Evolutionary conservation across 2,329 filamentous ascomycete genomes (phyloP).

Genomic region (Fusarium subglutinans): DNA sequence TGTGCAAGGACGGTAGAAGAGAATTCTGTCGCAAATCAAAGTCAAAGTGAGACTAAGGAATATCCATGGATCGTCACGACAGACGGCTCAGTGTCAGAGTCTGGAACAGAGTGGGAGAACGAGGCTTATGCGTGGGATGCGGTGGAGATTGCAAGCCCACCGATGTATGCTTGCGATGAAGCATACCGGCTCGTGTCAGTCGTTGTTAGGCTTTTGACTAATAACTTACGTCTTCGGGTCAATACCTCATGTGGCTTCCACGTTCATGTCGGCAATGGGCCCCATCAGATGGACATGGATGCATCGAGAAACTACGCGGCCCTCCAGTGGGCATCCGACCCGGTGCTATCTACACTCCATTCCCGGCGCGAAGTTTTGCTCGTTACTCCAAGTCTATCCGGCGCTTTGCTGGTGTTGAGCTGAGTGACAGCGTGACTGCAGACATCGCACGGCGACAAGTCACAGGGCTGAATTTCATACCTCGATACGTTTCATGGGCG

Average conservation of each 20-base stretch:
- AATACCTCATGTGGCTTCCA: slow-evolving; percentile 49
- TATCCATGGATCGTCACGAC: slow-evolving; percentile 12
- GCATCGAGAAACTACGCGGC: slow-evolving; percentile 45
- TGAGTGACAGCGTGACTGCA: slow-evolving; percentile 9
- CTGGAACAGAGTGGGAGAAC: neutral
- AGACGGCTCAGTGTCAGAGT: slow-evolving; percentile 9
- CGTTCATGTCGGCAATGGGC: slow-evolving; percentile 51
- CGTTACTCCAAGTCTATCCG: slow-evolving; percentile 16
- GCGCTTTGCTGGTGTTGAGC: neutral
- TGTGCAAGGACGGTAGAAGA: neutral
- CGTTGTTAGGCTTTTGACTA: slow-evolving; percentile 47
- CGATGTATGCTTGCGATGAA: slow-evolving; percentile 44
- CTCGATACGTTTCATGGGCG: slow-evolving; percentile 34
- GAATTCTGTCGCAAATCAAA: neutral
- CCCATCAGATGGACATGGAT: slow-evolving; percentile 41
- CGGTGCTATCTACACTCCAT: slow-evolving; percentile 49
- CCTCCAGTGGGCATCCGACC: slow-evolving; percentile 50
- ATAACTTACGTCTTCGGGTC: slow-evolving; percentile 44
- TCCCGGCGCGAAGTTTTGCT: slow-evolving; percentile 43
- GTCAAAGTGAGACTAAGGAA: neutral
- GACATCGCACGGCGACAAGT: neutral
- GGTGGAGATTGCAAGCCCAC: slow-evolving; percentile 49
- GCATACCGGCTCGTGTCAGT: slow-evolving; percentile 43
- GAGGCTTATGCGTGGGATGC: slow-evolving; percentile 30
- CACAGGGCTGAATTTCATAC: neutral